Percentiles rank a stretch among this genome's conserved stretches.
Conservation (phyloP, 495 filamentous ascomycete genomes). For the Neurospora tetraspora region DNA sequence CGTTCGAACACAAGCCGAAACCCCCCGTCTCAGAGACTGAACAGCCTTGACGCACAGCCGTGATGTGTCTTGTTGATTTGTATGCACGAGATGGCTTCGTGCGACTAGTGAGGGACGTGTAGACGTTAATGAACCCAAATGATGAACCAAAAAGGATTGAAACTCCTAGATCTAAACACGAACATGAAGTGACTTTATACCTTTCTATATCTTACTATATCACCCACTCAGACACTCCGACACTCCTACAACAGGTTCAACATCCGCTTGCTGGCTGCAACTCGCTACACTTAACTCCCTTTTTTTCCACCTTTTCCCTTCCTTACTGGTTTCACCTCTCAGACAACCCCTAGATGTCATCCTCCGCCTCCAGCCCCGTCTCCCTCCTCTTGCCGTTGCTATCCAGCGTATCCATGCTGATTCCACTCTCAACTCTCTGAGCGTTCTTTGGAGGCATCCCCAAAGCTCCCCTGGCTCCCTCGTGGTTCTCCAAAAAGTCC, state of each 20-base stretch:
- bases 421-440: constrained; percentile 30
- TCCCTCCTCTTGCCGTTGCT: constrained; percentile 46
- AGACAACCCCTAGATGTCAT: constrained; percentile 19
- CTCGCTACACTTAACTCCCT: background rate
- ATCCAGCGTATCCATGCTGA: constrained; percentile 51
- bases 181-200: background rate
- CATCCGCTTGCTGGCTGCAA: background rate
- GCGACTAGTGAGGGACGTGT: no score
- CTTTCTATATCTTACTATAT: background rate
- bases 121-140: no score
- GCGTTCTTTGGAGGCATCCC: constrained; percentile 46
- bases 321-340: background rate
- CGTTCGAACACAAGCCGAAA: background rate
- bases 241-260: background rate
- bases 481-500: constrained; percentile 73
- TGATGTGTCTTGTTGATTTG: no score
- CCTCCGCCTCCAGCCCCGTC: constrained; percentile 30
- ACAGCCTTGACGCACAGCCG: no score
- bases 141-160: background rate
- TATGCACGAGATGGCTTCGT: no score
- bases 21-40: no score
- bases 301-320: background rate
- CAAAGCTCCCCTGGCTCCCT: constrained; percentile 71
- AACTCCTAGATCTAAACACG: background rate
- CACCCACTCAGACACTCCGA: background rate